These are phyloP conservation scores for Cenchrus purpureus DNA, from an alignment of 176 grass and related monocot species.

Conservation along the genomic window DNA sequence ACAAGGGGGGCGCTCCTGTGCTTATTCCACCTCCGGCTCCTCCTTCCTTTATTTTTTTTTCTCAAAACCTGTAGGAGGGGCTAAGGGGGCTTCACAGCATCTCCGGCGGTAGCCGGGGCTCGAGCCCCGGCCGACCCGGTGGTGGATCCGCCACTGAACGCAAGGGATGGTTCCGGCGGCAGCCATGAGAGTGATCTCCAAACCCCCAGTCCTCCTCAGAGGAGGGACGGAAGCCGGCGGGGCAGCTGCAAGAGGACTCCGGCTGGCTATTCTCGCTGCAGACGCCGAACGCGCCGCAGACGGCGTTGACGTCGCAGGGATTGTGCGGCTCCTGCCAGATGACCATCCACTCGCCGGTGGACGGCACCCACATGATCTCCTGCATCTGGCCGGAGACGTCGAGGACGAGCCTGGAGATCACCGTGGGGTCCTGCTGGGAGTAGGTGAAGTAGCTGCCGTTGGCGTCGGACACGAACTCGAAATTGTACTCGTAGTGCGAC, in stretches of 20 bases:
- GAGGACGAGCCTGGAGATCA: slow-evolving; percentile 50
- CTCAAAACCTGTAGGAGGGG: too few species aligned
- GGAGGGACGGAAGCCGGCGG: slow-evolving; percentile 33
- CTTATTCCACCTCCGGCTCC: too few species aligned
- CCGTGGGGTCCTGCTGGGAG: slow-evolving; percentile 13
- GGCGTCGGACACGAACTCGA: slow-evolving; percentile 27
- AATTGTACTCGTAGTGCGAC: slow-evolving; percentile 45
- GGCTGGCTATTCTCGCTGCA: slow-evolving; percentile 37
- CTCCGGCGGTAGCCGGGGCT: too few species aligned
- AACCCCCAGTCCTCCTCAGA: slow-evolving; percentile 28
- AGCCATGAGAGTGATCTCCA: slow-evolving; percentile 34
- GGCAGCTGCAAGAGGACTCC: slow-evolving; percentile 43
- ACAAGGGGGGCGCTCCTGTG: too few species aligned
- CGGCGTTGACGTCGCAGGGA: slow-evolving; percentile 44
- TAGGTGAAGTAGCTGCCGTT: slow-evolving; percentile 60
- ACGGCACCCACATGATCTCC: slow-evolving; percentile 46
- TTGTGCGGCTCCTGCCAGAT: slow-evolving; percentile 26
- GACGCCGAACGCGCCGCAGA: slow-evolving; percentile 54
- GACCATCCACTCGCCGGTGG: slow-evolving; percentile 21
- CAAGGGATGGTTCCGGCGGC: slow-evolving; percentile 24
- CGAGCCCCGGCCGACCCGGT: too few species aligned
- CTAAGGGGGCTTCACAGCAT: too few species aligned
- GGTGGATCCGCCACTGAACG: too few species aligned
- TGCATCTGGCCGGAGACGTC: slow-evolving; percentile 41
- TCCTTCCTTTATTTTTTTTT: too few species aligned